A percentile compares a stretch with the other conserved stretches of the same genome.
Conservation (phyloP, 768 basidiomycete species). For the Cyathus striatus region DNA sequence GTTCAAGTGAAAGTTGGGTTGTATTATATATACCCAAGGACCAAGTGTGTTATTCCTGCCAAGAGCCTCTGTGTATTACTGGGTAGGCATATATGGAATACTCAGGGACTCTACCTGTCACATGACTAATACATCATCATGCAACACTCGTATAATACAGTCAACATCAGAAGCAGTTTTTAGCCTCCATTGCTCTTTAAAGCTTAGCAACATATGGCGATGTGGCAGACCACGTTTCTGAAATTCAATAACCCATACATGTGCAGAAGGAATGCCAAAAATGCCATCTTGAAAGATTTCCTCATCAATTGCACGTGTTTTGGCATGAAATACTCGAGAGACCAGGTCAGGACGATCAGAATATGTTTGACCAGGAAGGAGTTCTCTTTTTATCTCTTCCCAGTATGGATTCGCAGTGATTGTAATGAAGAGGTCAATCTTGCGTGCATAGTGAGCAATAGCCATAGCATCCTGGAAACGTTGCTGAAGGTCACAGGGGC, state of each 20-base stretch:
- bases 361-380: constrained; percentile 31
- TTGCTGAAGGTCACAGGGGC: constrained; percentile 31
- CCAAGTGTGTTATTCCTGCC: too few relatives aligned
- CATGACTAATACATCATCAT: too few relatives aligned
- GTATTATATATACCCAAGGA: too few relatives aligned
- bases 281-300: constrained; percentile 28
- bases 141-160: constrained; percentile 14
- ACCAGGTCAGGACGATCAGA: constrained; percentile 44
- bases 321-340: constrained; percentile 36
- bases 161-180: not conserved
- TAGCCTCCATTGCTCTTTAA: not conserved
- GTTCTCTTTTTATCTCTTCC: constrained; percentile 29
- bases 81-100: too few relatives aligned
- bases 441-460: constrained; percentile 22
- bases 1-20: too few relatives aligned
- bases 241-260: constrained; percentile 44
- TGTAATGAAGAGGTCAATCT: constrained; percentile 38
- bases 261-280: constrained; percentile 35
- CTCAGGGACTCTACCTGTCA: too few relatives aligned
- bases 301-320: constrained; percentile 28
- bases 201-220: not conserved
- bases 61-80: too few relatives aligned
- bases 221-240: not conserved
- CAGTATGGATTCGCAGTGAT: constrained; percentile 41
- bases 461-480: constrained; percentile 36